A percentile compares a stretch with the other conserved stretches of the same genome.
phyloP scores from a whole-genome alignment of 495 filamentous ascomycete species.

The Penicillium silybi region DNA sequence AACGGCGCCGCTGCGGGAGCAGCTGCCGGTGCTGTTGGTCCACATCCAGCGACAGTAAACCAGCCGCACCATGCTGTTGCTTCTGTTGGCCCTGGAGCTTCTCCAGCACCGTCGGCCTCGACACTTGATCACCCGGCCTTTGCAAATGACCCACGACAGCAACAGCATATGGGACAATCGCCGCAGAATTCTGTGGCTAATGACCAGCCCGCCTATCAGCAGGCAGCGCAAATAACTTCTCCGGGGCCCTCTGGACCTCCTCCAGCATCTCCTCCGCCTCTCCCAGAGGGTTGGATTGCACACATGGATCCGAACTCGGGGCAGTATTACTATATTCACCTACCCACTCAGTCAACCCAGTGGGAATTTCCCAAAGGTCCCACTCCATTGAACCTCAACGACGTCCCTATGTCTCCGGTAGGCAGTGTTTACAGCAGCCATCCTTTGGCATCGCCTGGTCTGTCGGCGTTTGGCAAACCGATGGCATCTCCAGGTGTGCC shows the following conservation, averaged over 20 bases:
- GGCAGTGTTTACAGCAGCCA: constrained; percentile 72
- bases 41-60: constrained; percentile 23
- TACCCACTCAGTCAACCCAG: constrained; percentile 92
- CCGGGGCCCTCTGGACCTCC: constrained; percentile 57
- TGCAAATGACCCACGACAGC: constrained; percentile 67
- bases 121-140: constrained; percentile 77
- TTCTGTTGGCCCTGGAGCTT: constrained; percentile 7
- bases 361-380: constrained; percentile 98
- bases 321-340: constrained; percentile 98
- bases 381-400: constrained; percentile 74
- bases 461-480: constrained; percentile 68
- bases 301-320: constrained; percentile 92
- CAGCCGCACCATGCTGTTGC: constrained; percentile 31
- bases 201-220: constrained; percentile 34
- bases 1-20: constrained; percentile 23
- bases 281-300: constrained; percentile 98
- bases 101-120: constrained; percentile 36
- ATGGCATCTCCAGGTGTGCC: constrained; percentile 74
- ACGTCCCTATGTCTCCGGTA: constrained; percentile 74
- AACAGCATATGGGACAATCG: constrained; percentile 41
- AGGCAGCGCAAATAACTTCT: constrained; percentile 24
- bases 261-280: constrained; percentile 78
- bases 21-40: constrained; percentile 18
- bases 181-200: constrained; percentile 33
- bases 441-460: constrained; percentile 65